Percentiles rank a stretch among this genome's conserved stretches.
phyloP scores from a whole-genome alignment of 2,329 filamentous ascomycete species.

The Calonectria multiphialidica region DNA sequence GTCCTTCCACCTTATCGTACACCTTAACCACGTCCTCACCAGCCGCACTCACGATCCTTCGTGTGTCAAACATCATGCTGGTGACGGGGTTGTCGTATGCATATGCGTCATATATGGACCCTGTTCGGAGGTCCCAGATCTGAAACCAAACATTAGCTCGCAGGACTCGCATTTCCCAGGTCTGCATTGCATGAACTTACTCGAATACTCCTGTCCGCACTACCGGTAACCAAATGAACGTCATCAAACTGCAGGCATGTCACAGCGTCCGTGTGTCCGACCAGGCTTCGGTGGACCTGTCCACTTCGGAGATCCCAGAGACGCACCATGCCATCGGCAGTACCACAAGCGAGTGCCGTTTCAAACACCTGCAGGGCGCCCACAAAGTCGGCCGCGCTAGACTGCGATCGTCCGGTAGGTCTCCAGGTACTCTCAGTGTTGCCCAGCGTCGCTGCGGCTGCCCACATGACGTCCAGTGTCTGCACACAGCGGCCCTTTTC shows the following conservation, averaged over 20 bases:
- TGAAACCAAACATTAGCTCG: constrained; percentile 55
- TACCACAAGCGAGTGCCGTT: constrained; percentile 93
- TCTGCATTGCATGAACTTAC: constrained; percentile 70
- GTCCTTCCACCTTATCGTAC: constrained; percentile 95
- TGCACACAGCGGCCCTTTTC: constrained; percentile 98
- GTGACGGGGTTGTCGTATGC: constrained; percentile 94
- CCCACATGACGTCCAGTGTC: constrained; percentile 98
- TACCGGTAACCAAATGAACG: constrained; percentile 93
- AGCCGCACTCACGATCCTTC: constrained; percentile 89
- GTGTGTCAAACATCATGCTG: constrained; percentile 96
- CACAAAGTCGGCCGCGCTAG: constrained; percentile 87
- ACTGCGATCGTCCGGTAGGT: constrained; percentile 71
- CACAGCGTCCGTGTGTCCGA: constrained; percentile 95
- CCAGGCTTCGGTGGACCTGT: constrained; percentile 95
- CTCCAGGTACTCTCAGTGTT: constrained; percentile 77
- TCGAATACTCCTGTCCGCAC: constrained; percentile 90
- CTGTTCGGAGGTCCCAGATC: constrained; percentile 99
- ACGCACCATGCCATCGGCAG: constrained; percentile 96
- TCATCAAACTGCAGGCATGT: constrained; percentile 97
- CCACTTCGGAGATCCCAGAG: constrained; percentile 97
- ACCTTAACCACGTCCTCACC: constrained; percentile 96
- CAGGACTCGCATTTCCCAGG: neutral
- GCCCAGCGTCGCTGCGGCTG: constrained; percentile 81
- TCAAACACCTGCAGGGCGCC: constrained; percentile 97
- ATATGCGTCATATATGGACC: constrained; percentile 94